Base-by-base conservation (phyloP, 106 monocot species). In the Dioscorea alata region DNA sequence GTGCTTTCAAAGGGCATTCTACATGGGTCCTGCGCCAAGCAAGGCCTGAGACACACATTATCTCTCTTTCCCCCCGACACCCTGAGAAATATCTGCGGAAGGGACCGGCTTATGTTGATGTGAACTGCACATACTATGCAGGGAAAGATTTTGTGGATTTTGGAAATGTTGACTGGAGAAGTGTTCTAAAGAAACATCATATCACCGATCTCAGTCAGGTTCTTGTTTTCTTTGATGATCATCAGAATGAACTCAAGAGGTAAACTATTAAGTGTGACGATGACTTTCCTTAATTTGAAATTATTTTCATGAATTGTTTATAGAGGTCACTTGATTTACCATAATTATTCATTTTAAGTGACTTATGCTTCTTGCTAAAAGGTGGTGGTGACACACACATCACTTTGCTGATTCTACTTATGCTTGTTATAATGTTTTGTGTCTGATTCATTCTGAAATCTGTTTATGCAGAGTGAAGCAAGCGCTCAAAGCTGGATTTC, bases 221-320 rank as follows among this genome's bases (percentile, higher is more conserved):
- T 25, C 68, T 68, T 56, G 68, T 68, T 25, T 68, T 68, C 52
- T 99, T 99, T 71, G 92, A 99, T 71, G 97, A 99, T 78, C 97
- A 99, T 80, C 97, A 99, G 72, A 92, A 92, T 81, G 89, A 99
- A 73, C 66, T 99, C 24, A 97, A 97, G 68, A 92, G 96, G 92
- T 97, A 60, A 10, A 6, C 42, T 42, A 42, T 6, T 42, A 42
- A 42, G 28, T 28, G 28, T 42, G 42, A 42, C 28, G 1, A 28
- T 3, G 5, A 6, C 42, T 42, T 42, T 10, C 42, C 42, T 42
- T 42, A 42, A 42, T 8, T 42, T 42, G 42, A 42, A 42, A 42
- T 42, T 42, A 42, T 42, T 42, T 42, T 42, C 42, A 42, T 42
- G 42, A 42, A 42, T 42, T 42, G 5, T 42, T 42, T 42, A 42